A percentile compares a stretch with the other conserved stretches of the same genome.
phyloP scores from a whole-genome alignment of 306 rosid species.

The Lagenaria siceraria region DNA sequence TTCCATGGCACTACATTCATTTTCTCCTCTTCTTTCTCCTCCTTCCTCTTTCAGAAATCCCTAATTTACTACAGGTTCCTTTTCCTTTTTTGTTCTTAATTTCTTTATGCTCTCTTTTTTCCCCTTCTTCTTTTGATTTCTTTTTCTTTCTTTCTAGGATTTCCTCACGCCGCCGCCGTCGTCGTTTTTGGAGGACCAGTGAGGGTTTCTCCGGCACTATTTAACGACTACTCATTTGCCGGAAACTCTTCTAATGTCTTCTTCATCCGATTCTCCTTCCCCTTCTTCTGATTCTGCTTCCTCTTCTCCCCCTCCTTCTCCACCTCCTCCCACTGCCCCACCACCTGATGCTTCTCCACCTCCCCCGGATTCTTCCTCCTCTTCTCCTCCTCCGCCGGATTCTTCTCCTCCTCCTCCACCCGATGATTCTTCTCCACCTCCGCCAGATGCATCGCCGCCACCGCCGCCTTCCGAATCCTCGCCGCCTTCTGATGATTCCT shows the following conservation, averaged over 20 bases:
- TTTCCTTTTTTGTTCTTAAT: too few species aligned
- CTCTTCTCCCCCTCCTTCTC: not conserved
- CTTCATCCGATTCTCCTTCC: constrained; percentile 15
- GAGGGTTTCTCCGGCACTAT: constrained; percentile 34
- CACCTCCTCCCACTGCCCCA: not conserved
- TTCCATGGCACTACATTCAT: not conserved
- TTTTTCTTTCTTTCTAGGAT: too few species aligned
- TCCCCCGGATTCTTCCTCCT: constrained; percentile 5
- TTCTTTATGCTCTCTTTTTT: too few species aligned
- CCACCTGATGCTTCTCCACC: constrained; percentile 16
- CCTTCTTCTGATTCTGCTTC: not conserved
- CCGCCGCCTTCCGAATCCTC: not conserved
- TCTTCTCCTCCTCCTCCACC: not conserved
- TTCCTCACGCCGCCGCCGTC: not conserved
- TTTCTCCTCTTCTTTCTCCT: not conserved
- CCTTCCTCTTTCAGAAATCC: not conserved
- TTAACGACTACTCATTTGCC: not conserved
- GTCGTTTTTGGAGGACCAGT: constrained; percentile 23
- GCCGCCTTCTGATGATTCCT: not conserved
- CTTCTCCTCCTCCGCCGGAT: not conserved
- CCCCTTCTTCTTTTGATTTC: too few species aligned
- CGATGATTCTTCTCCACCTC: not conserved
- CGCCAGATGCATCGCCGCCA: not conserved
- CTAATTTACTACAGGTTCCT: too few species aligned
- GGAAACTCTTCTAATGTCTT: constrained; percentile 35